Percentiles rank a stretch among this genome's conserved stretches.
Evolutionary conservation across 106 monocot species (phyloP).

Genomic region (Hemerocallis citrina): DNA sequence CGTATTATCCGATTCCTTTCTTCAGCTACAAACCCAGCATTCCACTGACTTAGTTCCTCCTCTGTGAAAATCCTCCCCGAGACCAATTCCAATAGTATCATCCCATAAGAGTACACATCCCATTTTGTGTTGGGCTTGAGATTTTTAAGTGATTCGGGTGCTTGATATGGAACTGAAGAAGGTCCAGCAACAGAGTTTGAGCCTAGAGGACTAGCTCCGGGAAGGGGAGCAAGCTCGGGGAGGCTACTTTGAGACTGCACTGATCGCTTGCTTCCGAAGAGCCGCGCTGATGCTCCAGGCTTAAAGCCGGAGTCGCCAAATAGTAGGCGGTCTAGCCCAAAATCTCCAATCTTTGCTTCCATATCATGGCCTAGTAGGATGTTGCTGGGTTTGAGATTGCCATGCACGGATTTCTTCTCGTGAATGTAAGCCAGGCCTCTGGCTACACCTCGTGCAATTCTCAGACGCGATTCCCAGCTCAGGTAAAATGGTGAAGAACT

Average conservation of each 20-base stretch:
- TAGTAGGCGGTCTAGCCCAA: conserved; percentile 71
- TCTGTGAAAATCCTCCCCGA: conserved; percentile 60
- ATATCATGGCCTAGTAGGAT: conserved; percentile 56
- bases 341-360: conserved; percentile 69
- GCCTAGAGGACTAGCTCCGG: conserved; percentile 37
- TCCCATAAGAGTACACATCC: conserved; percentile 88
- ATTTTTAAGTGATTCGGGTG: conserved; percentile 78
- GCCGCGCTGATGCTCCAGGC: conserved; percentile 41
- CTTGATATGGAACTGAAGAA: conserved; percentile 49
- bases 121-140: conserved; percentile 75
- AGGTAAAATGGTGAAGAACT: conserved; percentile 52
- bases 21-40: conserved; percentile 48
- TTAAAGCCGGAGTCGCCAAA: conserved; percentile 13
- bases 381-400: conserved; percentile 87
- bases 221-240: conserved; percentile 41
- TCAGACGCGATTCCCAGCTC: conserved; percentile 48
- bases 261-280: conserved; percentile 91
- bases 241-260: conserved; percentile 65
- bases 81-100: conserved; percentile 75
- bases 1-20: conserved; percentile 47
- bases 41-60: conserved; percentile 67
- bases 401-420: conserved; percentile 91
- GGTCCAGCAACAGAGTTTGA: conserved; percentile 9
- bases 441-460: conserved; percentile 77
- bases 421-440: conserved; percentile 76